Conservation (phyloP, 2,329 filamentous ascomycete genomes). For the Geosmithia putterillii region DNA sequence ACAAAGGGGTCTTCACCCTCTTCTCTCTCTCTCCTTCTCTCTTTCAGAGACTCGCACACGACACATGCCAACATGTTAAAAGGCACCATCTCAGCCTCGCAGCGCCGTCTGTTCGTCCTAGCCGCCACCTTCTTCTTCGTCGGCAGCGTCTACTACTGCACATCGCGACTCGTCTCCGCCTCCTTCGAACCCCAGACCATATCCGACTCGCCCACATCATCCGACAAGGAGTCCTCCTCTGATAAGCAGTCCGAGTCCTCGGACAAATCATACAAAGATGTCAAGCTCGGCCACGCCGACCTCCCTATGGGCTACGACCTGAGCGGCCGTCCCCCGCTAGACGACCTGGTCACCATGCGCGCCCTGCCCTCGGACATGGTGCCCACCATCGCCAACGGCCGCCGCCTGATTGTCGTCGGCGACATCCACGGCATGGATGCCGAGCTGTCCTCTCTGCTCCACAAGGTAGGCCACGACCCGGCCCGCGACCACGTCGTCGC, state of each 20-base stretch:
- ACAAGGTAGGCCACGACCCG: conserved; percentile 49
- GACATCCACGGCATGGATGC: conserved; percentile 84
- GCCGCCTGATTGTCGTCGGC: conserved; percentile 68
- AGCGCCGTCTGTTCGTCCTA: conserved; percentile 17
- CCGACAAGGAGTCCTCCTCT: neutral
- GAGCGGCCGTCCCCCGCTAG: conserved; percentile 23
- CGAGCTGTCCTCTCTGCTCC: conserved; percentile 53
- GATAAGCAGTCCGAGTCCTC: too few species aligned
- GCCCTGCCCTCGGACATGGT: conserved; percentile 16
- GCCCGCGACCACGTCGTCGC: conserved; percentile 59
- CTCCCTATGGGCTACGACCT: conserved; percentile 27
- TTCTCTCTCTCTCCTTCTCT: neutral
- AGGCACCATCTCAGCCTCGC: conserved; percentile 1
- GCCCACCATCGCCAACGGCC: conserved; percentile 24
- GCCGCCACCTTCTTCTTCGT: conserved; percentile 18
- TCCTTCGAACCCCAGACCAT: conserved; percentile 5
- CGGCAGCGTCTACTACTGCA: conserved; percentile 18
- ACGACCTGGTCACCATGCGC: conserved; percentile 14
- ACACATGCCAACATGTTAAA: neutral
- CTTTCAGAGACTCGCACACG: neutral
- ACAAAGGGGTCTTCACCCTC: neutral
- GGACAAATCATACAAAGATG: neutral
- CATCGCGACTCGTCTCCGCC: conserved; percentile 16
- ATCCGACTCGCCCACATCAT: neutral
- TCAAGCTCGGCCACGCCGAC: conserved; percentile 15